These are phyloP conservation scores for Dinochytrium kinnereticum DNA, from an alignment of 371 early-diverging fungal species.

Conservation along the genomic window DNA sequence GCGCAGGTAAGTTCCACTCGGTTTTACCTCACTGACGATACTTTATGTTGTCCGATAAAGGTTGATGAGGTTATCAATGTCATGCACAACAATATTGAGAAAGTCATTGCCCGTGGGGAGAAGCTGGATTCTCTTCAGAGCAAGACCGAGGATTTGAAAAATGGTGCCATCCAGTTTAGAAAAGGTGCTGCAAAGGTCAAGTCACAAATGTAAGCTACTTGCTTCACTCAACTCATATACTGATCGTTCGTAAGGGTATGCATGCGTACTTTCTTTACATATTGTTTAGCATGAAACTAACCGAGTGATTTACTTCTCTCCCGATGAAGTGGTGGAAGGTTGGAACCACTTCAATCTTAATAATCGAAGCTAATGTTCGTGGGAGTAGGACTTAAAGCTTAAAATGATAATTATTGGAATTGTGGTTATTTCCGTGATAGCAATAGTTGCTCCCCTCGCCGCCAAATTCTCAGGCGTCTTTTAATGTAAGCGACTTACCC, in stretches of 20 bases:
- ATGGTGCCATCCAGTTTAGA: constrained; percentile 81
- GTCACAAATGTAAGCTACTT: constrained; percentile 50
- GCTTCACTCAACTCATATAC: too few species aligned
- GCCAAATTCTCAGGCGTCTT: constrained; percentile 14
- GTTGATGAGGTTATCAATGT: constrained; percentile 61
- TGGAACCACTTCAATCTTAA: not conserved
- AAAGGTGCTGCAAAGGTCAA: constrained; percentile 77
- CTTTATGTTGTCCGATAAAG: constrained; percentile 11
- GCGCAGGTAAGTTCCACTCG: constrained; percentile 36
- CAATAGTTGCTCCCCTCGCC: constrained; percentile 41
- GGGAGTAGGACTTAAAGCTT: constrained; percentile 95
- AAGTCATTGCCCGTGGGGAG: constrained; percentile 59
- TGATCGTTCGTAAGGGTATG: too few species aligned
- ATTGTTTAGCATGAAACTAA: too few species aligned
- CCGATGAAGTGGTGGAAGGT: too few species aligned
- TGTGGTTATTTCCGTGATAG: constrained; percentile 69
- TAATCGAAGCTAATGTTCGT: constrained; percentile 31
- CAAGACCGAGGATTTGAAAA: constrained; percentile 77
- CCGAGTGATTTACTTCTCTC: too few species aligned
- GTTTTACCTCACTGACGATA: not conserved
- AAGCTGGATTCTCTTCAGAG: constrained; percentile 55
- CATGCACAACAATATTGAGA: constrained; percentile 63
- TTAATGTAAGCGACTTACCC: not conserved
- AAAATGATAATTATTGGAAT: constrained; percentile 79
- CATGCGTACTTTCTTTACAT: too few species aligned